Evolutionary conservation across 352 stramenopile species (phyloP).

Genomic region (Globisporangium paddicum): DNA sequence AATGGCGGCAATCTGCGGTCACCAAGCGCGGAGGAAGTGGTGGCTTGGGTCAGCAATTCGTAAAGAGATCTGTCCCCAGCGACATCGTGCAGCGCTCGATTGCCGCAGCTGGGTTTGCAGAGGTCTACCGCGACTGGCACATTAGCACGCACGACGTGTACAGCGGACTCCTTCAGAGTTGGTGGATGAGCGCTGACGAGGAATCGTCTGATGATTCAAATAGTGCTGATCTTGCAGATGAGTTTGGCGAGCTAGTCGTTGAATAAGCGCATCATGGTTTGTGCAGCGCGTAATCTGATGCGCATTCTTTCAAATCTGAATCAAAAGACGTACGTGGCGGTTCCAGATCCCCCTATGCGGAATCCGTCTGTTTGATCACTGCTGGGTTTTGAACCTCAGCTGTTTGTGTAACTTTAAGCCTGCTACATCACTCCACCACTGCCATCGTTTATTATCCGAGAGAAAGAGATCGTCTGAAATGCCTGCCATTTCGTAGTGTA

Average conservation of each 20-base stretch:
- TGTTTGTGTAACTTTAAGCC: constrained; percentile 3
- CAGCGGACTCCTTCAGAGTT: background rate
- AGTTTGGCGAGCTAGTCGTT: constrained; percentile 1
- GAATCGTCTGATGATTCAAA: background rate
- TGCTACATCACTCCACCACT: background rate
- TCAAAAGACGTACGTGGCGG: constrained; percentile 1
- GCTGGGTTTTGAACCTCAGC: background rate
- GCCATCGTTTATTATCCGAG: constrained; percentile 3
- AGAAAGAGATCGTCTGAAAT: constrained; percentile 1
- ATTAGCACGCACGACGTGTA: constrained; percentile 19
- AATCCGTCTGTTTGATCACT: background rate
- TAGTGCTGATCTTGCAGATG: constrained; percentile 1
- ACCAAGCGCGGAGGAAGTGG: constrained; percentile 5
- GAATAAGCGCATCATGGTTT: background rate
- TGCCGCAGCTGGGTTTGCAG: constrained; percentile 5
- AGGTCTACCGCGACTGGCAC: constrained; percentile 10
- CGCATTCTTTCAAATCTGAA: constrained; percentile 3
- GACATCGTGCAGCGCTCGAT: constrained; percentile 12
- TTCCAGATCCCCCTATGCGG: background rate
- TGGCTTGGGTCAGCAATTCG: constrained; percentile 8
- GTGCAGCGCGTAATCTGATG: background rate
- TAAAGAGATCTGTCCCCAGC: constrained; percentile 7
- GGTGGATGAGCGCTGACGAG: background rate
- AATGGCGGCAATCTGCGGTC: constrained; percentile 2
- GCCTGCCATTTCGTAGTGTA: background rate